phyloP scores from a whole-genome alignment of 257 asterid genomes.

The Solanum dulcamara region DNA sequence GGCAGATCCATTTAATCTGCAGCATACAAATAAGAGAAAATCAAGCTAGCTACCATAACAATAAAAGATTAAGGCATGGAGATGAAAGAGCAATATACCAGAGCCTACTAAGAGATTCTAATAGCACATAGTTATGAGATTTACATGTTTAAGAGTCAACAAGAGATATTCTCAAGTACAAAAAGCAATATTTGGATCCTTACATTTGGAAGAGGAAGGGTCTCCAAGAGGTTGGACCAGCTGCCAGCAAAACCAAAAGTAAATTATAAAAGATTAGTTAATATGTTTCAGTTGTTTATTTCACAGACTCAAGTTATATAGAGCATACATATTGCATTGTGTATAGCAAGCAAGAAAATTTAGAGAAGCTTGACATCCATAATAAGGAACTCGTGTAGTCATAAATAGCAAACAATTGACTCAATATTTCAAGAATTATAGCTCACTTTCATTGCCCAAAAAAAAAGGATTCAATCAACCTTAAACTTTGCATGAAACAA shows the following conservation, averaged over 20 bases:
- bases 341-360: neutral
- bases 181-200: slow-evolving; percentile 13
- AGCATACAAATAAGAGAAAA: neutral
- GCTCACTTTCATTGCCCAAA: neutral
- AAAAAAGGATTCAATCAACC: neutral
- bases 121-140: neutral
- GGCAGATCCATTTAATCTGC: slow-evolving; percentile 96
- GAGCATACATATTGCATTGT: neutral
- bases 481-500: neutral
- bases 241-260: slow-evolving; percentile 35
- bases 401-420: neutral
- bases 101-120: neutral
- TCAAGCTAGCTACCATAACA: neutral
- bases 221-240: slow-evolving; percentile 79
- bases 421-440: neutral
- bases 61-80: neutral
- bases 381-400: neutral
- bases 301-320: neutral
- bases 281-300: neutral
- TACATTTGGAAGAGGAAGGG: slow-evolving; percentile 91
- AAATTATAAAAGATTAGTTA: neutral
- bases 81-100: neutral
- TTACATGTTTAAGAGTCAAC: neutral
- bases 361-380: neutral
- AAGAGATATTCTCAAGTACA: slow-evolving; percentile 1